Percentiles rank a stretch among this genome's conserved stretches.
These are phyloP conservation scores for Amauroascus niger DNA, from an alignment of 2,329 filamentous ascomycete genomes.

Conservation along the genomic window DNA sequence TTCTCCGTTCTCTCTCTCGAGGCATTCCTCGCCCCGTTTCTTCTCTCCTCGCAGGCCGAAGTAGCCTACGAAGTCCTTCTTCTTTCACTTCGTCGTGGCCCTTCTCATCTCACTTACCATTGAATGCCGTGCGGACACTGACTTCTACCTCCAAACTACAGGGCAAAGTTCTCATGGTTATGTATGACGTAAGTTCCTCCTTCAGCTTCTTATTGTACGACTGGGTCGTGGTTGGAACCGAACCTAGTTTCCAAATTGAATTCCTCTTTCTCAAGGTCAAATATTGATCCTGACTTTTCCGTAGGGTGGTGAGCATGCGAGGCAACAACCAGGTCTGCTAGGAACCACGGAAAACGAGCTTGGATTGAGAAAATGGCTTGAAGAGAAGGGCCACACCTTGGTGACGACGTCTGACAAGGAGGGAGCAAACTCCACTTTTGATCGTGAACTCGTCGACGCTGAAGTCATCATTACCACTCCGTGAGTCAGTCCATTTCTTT, in stretches of 20 bases:
- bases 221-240: too few species aligned
- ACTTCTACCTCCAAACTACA: conserved; percentile 58
- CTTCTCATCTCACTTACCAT: conserved; percentile 33
- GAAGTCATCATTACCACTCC: conserved; percentile 99
- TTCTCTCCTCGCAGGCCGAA: conserved; percentile 39
- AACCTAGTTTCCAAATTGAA: too few species aligned
- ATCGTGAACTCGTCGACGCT: conserved; percentile 89
- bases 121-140: conserved; percentile 51
- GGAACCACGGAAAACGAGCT: conserved; percentile 98
- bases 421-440: conserved; percentile 81
- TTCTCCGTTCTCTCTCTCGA: conserved; percentile 52
- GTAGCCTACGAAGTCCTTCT: conserved; percentile 1
- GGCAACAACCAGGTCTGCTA: conserved; percentile 77
- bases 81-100: conserved; percentile 16
- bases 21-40: conserved; percentile 46
- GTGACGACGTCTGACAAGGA: conserved; percentile 98
- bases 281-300: conserved; percentile 11
- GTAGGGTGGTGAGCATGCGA: conserved; percentile 70
- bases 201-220: neutral
- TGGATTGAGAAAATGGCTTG: conserved; percentile 92
- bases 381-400: conserved; percentile 91
- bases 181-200: conserved; percentile 66
- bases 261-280: neutral
- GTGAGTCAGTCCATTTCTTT: conserved; percentile 42
- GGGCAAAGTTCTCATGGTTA: conserved; percentile 90